phyloP scores from a whole-genome alignment of 371 early-diverging fungal genomes.

The Entomophthora muscae region DNA sequence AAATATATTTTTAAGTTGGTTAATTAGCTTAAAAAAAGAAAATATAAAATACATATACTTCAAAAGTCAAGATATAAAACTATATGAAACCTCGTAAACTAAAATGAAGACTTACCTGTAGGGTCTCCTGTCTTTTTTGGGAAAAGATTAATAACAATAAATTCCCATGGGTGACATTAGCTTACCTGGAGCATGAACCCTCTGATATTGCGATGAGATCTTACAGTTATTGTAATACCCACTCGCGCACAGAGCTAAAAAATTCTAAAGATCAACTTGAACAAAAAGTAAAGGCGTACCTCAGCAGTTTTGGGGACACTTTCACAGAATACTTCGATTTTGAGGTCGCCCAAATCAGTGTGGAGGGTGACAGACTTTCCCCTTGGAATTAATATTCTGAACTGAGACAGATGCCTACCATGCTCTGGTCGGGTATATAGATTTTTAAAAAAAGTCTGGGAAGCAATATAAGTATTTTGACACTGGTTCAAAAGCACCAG shows the following conservation, averaged over 20 bases:
- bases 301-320: conserved; percentile 69
- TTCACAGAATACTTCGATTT: conserved; percentile 66
- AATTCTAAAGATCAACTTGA: conserved; percentile 42
- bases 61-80: too few species aligned
- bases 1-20: too few species aligned
- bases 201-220: conserved; percentile 74
- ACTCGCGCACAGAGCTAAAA: conserved; percentile 82
- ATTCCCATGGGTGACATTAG: not conserved
- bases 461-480: too few species aligned
- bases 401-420: too few species aligned
- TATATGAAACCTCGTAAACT: too few species aligned
- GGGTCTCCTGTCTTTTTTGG: conserved; percentile 10
- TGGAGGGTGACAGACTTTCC: conserved; percentile 64
- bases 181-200: conserved; percentile 78
- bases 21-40: too few species aligned
- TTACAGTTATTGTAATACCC: conserved; percentile 77
- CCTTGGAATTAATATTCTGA: too few species aligned
- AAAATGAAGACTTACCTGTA: conserved; percentile 7
- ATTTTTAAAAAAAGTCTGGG: too few species aligned
- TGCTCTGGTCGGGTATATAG: too few species aligned
- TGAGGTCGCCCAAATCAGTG: conserved; percentile 85
- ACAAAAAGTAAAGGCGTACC: conserved; percentile 20
- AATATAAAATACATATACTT: too few species aligned
- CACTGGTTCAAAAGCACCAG: too few species aligned
- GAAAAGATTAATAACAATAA: too few species aligned